These are phyloP conservation scores for Tubosaeta brunneosetosa DNA, from an alignment of 768 basidiomycete genomes.

Conservation along the genomic window DNA sequence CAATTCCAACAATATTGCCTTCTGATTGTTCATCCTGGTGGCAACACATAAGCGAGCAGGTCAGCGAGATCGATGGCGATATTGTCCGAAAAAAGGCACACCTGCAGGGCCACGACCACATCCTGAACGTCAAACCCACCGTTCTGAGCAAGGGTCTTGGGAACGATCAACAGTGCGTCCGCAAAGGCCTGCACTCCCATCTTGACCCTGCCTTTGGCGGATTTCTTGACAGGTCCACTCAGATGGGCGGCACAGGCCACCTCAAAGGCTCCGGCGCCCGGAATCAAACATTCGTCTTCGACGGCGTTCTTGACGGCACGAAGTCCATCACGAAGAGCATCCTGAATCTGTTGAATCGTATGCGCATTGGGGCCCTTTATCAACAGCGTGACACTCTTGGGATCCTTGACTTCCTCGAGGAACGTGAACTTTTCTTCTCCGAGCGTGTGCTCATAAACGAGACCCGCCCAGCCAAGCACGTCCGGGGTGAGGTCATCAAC, in stretches of 20 bases:
- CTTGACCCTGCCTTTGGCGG: slow-evolving; percentile 90
- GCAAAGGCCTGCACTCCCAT: slow-evolving; percentile 98
- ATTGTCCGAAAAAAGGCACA: slow-evolving; percentile 22
- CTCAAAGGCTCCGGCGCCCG: slow-evolving; percentile 98
- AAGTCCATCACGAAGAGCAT: slow-evolving; percentile 95
- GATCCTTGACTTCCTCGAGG: slow-evolving; percentile 92
- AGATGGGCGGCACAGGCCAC: slow-evolving; percentile 87
- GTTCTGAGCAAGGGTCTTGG: slow-evolving; percentile 94
- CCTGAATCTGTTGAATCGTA: slow-evolving; percentile 94
- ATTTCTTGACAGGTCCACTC: slow-evolving; percentile 70
- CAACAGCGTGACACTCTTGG: slow-evolving; percentile 91
- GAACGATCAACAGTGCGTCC: slow-evolving; percentile 89
- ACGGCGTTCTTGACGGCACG: slow-evolving; percentile 95
- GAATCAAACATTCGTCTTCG: slow-evolving; percentile 83
- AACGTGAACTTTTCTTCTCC: slow-evolving; percentile 99
- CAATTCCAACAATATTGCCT: slow-evolving; percentile 88
- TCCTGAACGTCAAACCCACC: slow-evolving; percentile 98
- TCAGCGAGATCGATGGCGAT: slow-evolving; percentile 10
- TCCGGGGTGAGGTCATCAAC: slow-evolving; percentile 93
- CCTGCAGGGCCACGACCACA: slow-evolving; percentile 86
- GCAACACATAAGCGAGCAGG: not conserved
- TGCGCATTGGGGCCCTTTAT: slow-evolving; percentile 98
- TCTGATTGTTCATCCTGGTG: slow-evolving; percentile 87
- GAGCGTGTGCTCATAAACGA: slow-evolving; percentile 97
- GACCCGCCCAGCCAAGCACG: slow-evolving; percentile 93